A percentile compares a stretch with the other conserved stretches of the same genome.
These are phyloP conservation scores for Eutrema salsugineum DNA, from an alignment of 441 rosid genomes.

Conservation along the genomic window DNA sequence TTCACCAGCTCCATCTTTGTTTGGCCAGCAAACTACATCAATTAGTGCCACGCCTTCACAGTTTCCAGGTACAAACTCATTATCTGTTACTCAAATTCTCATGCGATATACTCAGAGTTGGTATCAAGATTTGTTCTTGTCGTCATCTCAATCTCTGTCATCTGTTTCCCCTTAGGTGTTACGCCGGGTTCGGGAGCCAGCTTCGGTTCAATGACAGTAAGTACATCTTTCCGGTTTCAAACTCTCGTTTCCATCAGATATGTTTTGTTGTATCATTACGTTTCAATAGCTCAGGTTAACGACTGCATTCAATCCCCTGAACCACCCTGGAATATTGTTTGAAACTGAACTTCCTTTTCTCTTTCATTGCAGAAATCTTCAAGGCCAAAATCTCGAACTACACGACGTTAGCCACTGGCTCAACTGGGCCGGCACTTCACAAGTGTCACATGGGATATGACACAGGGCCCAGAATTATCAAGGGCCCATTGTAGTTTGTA, in stretches of 20 bases:
- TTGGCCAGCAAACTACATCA: constrained; percentile 43
- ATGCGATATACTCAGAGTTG: neutral
- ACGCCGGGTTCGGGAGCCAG: constrained; percentile 81
- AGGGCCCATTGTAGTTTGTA: too few species aligned
- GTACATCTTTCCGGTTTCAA: constrained; percentile 26
- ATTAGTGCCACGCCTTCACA: constrained; percentile 34
- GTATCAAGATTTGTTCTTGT: constrained; percentile 7
- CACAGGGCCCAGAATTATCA: too few species aligned
- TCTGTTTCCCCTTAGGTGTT: constrained; percentile 42
- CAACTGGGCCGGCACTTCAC: too few species aligned
- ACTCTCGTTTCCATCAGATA: neutral
- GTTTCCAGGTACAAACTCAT: constrained; percentile 54
- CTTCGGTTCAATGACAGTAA: constrained; percentile 77
- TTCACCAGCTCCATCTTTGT: constrained; percentile 63
- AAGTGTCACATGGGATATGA: too few species aligned
- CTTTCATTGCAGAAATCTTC: constrained; percentile 61
- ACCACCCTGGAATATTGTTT: neutral
- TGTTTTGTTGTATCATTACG: constrained; percentile 1
- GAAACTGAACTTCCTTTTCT: constrained; percentile 9
- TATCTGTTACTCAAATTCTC: constrained; percentile 30
- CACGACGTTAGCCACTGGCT: constrained; percentile 51
- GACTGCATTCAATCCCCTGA: neutral
- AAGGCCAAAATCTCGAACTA: constrained; percentile 72
- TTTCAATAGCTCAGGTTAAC: neutral
- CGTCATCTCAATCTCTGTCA: constrained; percentile 4